phyloP scores from a whole-genome alignment of 371 early-diverging fungal genomes.

The Mortierella sp. region DNA sequence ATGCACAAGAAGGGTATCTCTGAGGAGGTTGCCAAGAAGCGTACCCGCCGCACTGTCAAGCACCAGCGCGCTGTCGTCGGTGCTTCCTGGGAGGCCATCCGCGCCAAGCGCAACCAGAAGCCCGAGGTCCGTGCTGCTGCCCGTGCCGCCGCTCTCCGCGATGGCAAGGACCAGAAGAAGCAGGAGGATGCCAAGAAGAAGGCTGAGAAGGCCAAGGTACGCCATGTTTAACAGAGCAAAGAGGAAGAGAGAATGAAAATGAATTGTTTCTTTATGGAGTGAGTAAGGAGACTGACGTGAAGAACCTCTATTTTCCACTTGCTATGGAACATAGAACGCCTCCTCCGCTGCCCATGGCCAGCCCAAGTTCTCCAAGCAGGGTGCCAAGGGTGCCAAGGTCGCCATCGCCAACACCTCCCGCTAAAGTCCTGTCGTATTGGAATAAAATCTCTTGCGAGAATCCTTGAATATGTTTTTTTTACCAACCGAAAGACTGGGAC shows the following conservation, averaged over 20 bases:
- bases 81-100: conserved; percentile 94
- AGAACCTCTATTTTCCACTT: neutral
- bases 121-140: conserved; percentile 94
- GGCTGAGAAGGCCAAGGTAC: conserved; percentile 69
- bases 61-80: conserved; percentile 96
- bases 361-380: conserved; percentile 89
- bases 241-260: too few species aligned
- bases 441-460: conserved; percentile 1
- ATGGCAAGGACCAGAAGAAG: conserved; percentile 91
- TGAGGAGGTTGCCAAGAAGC: conserved; percentile 96
- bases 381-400: conserved; percentile 85
- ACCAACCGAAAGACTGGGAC: neutral
- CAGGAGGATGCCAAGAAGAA: conserved; percentile 86
- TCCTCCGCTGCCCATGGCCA: conserved; percentile 57
- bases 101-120: conserved; percentile 96
- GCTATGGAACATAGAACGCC: conserved; percentile 39
- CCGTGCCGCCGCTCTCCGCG: conserved; percentile 87
- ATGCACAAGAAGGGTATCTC: conserved; percentile 98
- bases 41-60: conserved; percentile 94
- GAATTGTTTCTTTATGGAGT: too few species aligned
- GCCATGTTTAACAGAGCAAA: neutral
- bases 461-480: neutral
- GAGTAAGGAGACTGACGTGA: too few species aligned
- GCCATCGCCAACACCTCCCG: conserved; percentile 91
- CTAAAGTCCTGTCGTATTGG: conserved; percentile 59